Evolutionary conservation across 2,329 filamentous ascomycete genomes (phyloP), one percentile per base, ranked within the genome.

Genomic region (Myotisia sp.): DNA sequence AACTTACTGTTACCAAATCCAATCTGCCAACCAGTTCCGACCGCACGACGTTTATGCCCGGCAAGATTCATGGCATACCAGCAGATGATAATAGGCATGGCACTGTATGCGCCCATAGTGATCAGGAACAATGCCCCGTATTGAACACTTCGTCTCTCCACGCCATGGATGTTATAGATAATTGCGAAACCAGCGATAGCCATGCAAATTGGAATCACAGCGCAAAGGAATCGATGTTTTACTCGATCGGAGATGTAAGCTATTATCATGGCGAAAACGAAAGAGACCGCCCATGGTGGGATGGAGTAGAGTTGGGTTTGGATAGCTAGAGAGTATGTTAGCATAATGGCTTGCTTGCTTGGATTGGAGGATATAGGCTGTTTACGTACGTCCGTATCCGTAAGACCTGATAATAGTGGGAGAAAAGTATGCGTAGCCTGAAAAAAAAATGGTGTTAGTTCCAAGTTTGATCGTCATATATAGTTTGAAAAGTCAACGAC

Each of bases 81-180:
- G 53, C 79, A 85, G 5, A 85, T 71, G 27, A 85, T 73, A 19
- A 93, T 76, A 0, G 87, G 85, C 79, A 93, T 86, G n/a, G 85
- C 82, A 1, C 74, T 76, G 58, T 92, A 94, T 0, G 72, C 70
- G 32, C 83, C 83, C 60, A 76, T 76, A 2, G 81, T 78, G 32
- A 92, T 73, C 20, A 94, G 63, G 63, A 92, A 92, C 0, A 94
- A 67, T 0, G 79, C 81, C 0, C 65, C 79, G 48, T 93, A 94
- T 53, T 90, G 70, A 5, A 82, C 58, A 8, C 67, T 42, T 0
- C 60, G 63, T 52, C 83, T 70, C 9, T 40, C 45, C 5, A 37
- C 34, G 50, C 79, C 58, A 53, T 87, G 79, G 4, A 87, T 71
- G 7, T 64, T 62, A 31, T 92, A 60, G 5, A 93, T 67, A 40